Base-by-base conservation (phyloP, 495 filamentous ascomycete species). In the Terfezia boudieri region DNA sequence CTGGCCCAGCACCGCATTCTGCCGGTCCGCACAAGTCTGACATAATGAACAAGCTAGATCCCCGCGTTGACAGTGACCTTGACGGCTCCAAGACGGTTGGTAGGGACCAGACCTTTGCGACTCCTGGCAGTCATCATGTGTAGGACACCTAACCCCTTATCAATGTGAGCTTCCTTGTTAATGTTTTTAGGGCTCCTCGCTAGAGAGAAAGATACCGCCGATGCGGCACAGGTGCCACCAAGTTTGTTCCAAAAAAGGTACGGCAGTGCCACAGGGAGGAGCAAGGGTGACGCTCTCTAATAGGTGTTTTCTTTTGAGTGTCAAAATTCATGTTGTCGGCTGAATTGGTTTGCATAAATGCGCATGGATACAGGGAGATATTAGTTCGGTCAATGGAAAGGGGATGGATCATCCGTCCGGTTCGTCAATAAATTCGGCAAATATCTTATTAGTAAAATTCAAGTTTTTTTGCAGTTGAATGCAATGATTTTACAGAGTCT, bases 31-130 rank as follows among this genome's bases (percentile, higher is more conserved):
- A 71, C 62, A 64, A 67, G 54, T 74, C 67, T 54, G 67, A 69
- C 58, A 49, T 74, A 26, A 36, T 70, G 55, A 76, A 76, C 65
- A 75, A 72, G 64, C 49, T 73, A 1, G 74, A 76, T 60, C 68
- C 69, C 11, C 61, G 67, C 1, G 66, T 67, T 16, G 59, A 66
- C 48, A 71, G 67, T 0, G 68, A 73, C 41, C 60, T 70, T n/a
- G 74, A 76, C 57, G 69, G 62, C 23, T 62, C 60, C 56, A 58
- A 60, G 59, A 65, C 62, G 1, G 32, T 59, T 5, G 63, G 63
- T 9, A 50, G 54, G 8, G 37, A 61, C 32, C 59, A 62, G 60
- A 65, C 62, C 1, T 53, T 48, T 35, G 8, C 57, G 22, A 55
- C 48, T 23, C 52, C 57, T 58, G 57, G 58, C 55, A 6, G 22